A percentile compares a stretch with the other conserved stretches of the same genome.
These are phyloP conservation scores for Buxus sempervirens DNA, from an alignment of 164 flowering plant species.

Conservation along the genomic window DNA sequence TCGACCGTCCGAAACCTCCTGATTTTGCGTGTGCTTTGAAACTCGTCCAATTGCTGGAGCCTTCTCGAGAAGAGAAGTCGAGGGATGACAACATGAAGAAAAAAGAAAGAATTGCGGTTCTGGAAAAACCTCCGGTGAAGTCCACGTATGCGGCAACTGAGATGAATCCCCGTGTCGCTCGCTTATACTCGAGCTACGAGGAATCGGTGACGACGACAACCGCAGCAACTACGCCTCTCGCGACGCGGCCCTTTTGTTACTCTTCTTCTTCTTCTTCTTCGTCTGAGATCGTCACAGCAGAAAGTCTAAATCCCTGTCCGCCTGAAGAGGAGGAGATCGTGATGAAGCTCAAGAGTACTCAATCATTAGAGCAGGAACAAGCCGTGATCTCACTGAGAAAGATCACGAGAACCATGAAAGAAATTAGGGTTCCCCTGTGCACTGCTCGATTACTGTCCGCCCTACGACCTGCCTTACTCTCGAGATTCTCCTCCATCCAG, in stretches of 20 bases:
- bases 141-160: constrained; percentile 57
- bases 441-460: constrained; percentile 42
- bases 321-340: constrained; percentile 49
- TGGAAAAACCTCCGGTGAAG: constrained; percentile 51
- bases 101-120: constrained; percentile 23
- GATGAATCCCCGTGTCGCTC: constrained; percentile 39
- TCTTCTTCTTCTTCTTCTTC: constrained; percentile 30
- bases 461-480: constrained; percentile 41
- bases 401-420: constrained; percentile 48
- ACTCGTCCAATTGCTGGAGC: constrained; percentile 33
- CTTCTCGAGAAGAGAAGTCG: constrained; percentile 4
- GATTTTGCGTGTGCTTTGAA: constrained; percentile 32
- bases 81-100: background rate
- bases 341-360: constrained; percentile 43
- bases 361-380: constrained; percentile 63
- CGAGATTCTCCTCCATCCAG: constrained; percentile 50
- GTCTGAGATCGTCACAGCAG: constrained; percentile 24
- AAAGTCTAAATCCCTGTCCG: constrained; percentile 20
- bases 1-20: constrained; percentile 38
- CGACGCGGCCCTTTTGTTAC: constrained; percentile 65
- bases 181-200: constrained; percentile 38
- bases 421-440: constrained; percentile 54
- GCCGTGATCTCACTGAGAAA: constrained; percentile 50
- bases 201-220: constrained; percentile 53
- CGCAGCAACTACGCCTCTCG: constrained; percentile 51